Evolutionary conservation across 345 rosid species (phyloP).

Genomic region (Dipteronia dyeriana): DNA sequence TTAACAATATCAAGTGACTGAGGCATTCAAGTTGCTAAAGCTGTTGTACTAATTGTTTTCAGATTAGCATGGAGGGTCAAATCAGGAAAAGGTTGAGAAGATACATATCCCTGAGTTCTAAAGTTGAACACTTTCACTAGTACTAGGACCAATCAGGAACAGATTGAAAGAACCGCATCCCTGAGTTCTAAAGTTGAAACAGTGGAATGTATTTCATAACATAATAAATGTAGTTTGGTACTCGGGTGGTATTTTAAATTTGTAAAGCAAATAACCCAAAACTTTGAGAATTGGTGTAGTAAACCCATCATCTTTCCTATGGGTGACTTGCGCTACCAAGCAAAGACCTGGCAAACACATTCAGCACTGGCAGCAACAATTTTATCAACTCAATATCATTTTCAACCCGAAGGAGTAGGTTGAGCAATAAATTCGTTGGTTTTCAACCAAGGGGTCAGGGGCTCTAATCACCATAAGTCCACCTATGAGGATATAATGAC

Average conservation of each 20-base stretch:
- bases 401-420: background rate
- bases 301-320: background rate
- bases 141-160: background rate
- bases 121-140: background rate
- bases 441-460: background rate
- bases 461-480: background rate
- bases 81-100: background rate
- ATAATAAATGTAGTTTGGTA: background rate
- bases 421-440: background rate
- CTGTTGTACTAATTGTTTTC: background rate
- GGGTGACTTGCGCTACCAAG: constrained; percentile 4
- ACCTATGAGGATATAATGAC: background rate
- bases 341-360: background rate
- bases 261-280: background rate
- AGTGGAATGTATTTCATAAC: background rate
- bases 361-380: background rate
- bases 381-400: background rate
- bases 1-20: background rate
- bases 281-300: background rate
- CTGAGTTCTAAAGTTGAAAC: background rate
- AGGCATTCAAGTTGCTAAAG: background rate
- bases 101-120: background rate
- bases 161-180: background rate
- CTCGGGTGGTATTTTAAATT: background rate
- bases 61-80: background rate